Base-by-base conservation (phyloP, 306 rosid species). In the Glycine soja region DNA sequence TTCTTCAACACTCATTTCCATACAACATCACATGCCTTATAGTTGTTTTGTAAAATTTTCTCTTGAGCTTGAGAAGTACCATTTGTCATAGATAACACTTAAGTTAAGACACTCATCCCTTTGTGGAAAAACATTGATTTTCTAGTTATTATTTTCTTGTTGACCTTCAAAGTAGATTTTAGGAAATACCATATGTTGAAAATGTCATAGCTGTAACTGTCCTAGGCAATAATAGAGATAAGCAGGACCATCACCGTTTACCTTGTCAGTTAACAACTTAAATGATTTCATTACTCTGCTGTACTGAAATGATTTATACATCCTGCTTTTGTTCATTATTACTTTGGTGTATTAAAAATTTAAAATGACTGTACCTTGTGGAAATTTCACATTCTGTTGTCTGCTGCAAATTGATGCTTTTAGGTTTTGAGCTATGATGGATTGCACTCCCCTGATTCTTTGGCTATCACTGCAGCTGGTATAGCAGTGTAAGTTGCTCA, bases 391-490 rank as follows among this genome's bases (percentile, higher is more conserved):
- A 61, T 86, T 40, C 80, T 50, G 70, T 66, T 43, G 40, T 64
- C 24, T 54, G 38, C 76, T 74, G 4, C 62, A 59, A 24, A 57
- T 79, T 75, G 82, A 46, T 80, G 84, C 58, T 87, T 83, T 66
- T 86, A 95, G 99, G 99, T 95, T 89, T 87, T 95, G 86, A 95
- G 99, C 86, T 95, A 95, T 81, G 99, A 95, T 70, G 98, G 99
- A 82, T 84, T 90, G 83, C 99, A 95, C 83, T 85, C 90, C 75
- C 98, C 99, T 16, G 99, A 95, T 90, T 86, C 94, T 72, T 88
- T 95, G 91, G 98, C 98, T 30, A 85, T 95, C 79, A 95, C 99
- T 80, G 99, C 99, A 36, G 98, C 98, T 81, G 99, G 99, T 67
- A 93, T 95, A 87, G 99, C 99, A 64, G 91, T 95, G 99, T 95